Evolutionary conservation across 371 early-diverging fungal genomes (phyloP).

Genomic region (Mortierella sp.): DNA sequence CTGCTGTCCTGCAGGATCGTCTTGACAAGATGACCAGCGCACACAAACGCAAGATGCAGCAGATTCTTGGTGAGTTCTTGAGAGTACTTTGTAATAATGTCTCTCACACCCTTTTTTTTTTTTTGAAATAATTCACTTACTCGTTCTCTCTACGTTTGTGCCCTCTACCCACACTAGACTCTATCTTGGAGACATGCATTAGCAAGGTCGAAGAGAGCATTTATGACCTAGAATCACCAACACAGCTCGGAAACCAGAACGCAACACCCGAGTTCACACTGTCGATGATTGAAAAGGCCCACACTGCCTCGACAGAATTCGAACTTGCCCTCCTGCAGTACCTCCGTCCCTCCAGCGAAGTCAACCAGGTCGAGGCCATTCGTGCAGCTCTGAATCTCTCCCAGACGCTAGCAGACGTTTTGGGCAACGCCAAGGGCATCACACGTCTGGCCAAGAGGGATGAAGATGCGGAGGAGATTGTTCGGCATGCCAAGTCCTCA

Average conservation of each 20-base stretch:
- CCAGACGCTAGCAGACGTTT: conserved; percentile 84
- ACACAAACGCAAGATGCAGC: conserved; percentile 81
- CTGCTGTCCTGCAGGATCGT: conserved; percentile 72
- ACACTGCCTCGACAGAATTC: conserved; percentile 87
- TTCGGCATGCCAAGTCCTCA: conserved; percentile 76
- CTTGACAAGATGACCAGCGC: conserved; percentile 73
- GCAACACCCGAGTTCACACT: conserved; percentile 94
- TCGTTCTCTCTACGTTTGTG: neutral
- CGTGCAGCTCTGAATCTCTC: conserved; percentile 86
- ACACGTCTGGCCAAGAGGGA: conserved; percentile 87
- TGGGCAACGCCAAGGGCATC: conserved; percentile 92
- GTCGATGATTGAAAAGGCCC: conserved; percentile 91
- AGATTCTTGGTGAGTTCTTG: conserved; percentile 78
- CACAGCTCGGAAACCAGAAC: conserved; percentile 88
- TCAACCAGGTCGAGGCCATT: conserved; percentile 90
- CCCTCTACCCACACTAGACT: conserved; percentile 66
- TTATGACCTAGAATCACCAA: conserved; percentile 86
- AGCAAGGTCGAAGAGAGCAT: conserved; percentile 90
- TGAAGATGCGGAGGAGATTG: conserved; percentile 83
- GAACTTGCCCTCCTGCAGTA: conserved; percentile 81
- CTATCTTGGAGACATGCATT: conserved; percentile 89
- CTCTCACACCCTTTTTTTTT: neutral
- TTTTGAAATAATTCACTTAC: neutral
- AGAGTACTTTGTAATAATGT: neutral
- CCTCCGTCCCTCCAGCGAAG: conserved; percentile 74